Evolutionary conservation across 768 basidiomycete species (phyloP).

Genomic region (Cystofilobasidium bisporidii): DNA sequence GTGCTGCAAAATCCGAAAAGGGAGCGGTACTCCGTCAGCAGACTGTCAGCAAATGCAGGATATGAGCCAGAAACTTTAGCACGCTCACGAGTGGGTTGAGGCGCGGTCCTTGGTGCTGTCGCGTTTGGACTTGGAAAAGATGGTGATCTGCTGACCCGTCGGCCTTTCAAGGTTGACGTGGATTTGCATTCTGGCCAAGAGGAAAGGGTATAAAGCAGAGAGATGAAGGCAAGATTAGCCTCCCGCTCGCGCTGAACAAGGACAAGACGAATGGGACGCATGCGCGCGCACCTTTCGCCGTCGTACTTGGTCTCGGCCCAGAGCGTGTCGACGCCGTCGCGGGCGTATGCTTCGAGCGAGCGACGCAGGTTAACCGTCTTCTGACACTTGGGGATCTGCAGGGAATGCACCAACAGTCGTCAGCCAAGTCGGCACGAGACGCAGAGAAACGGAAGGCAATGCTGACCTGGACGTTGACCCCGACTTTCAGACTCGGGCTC

Average conservation of each 20-base stretch:
- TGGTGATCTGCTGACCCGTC: constrained; percentile 49
- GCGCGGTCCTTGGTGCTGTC: constrained; percentile 69
- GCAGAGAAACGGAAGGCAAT: too few species aligned
- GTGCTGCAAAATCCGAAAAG: constrained; percentile 44
- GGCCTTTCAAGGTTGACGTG: constrained; percentile 54
- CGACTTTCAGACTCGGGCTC: constrained; percentile 46
- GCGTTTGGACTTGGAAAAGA: constrained; percentile 79
- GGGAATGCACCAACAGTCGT: too few species aligned
- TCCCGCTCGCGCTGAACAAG: too few species aligned
- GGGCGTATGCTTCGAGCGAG: constrained; percentile 47
- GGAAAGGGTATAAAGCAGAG: not conserved
- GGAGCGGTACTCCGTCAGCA: not conserved
- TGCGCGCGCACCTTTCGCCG: constrained; percentile 64
- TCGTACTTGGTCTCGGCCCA: constrained; percentile 94
- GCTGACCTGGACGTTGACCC: constrained; percentile 55
- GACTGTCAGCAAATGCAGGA: not conserved
- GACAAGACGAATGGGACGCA: too few species aligned
- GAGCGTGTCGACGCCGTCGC: constrained; percentile 40
- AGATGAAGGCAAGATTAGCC: too few species aligned
- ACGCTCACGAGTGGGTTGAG: constrained; percentile 51
- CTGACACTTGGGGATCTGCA: constrained; percentile 67
- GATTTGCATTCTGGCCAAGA: constrained; percentile 58
- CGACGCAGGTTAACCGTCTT: constrained; percentile 56
- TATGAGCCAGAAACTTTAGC: too few species aligned
- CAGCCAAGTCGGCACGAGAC: not conserved